Percentiles rank a stretch among this genome's conserved stretches.
These are phyloP conservation scores for Dentipellis sp. DNA, from an alignment of 768 basidiomycete genomes.

Conservation along the genomic window DNA sequence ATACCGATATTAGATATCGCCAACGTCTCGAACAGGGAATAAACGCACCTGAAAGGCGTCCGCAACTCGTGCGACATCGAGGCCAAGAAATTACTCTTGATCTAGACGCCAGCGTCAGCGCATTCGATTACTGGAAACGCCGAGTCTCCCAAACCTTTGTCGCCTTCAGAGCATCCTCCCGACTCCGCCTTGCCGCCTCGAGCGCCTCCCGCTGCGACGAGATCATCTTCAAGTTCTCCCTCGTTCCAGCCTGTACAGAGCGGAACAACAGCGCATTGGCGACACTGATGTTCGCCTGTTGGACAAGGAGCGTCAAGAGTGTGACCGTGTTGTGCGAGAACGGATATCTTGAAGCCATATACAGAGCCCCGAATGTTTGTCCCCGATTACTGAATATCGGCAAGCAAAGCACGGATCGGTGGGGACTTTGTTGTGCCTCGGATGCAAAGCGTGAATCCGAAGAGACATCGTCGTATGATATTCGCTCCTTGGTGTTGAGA, in stretches of 20 bases:
- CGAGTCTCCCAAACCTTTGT: conserved; percentile 43
- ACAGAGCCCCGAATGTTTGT: conserved; percentile 66
- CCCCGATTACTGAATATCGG: conserved; percentile 70
- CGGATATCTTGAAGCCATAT: conserved; percentile 54
- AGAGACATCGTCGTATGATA: conserved; percentile 52
- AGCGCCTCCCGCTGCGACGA: conserved; percentile 60
- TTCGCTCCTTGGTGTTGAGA: conserved; percentile 54
- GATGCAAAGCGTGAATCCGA: conserved; percentile 60
- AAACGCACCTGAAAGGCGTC: conserved; percentile 61
- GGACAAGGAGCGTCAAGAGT: conserved; percentile 54
- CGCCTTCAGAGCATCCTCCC: conserved; percentile 66
- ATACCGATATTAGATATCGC: no score
- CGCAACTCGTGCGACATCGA: conserved; percentile 72
- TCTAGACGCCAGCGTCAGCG: no score
- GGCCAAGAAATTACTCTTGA: conserved; percentile 70
- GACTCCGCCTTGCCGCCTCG: conserved; percentile 58
- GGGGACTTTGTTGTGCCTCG: conserved; percentile 50
- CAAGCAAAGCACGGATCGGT: conserved; percentile 57
- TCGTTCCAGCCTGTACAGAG: conserved; percentile 64
- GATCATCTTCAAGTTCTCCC: conserved; percentile 72
- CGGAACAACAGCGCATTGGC: conserved; percentile 68
- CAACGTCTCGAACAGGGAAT: no score
- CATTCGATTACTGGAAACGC: no score
- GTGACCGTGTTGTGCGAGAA: conserved; percentile 54
- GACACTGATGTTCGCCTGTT: conserved; percentile 71